Evolutionary conservation across 2,329 filamentous ascomycete species (phyloP), one percentile per base, ranked within the genome.

Genomic region (Pseudogymnoascus sp.): DNA sequence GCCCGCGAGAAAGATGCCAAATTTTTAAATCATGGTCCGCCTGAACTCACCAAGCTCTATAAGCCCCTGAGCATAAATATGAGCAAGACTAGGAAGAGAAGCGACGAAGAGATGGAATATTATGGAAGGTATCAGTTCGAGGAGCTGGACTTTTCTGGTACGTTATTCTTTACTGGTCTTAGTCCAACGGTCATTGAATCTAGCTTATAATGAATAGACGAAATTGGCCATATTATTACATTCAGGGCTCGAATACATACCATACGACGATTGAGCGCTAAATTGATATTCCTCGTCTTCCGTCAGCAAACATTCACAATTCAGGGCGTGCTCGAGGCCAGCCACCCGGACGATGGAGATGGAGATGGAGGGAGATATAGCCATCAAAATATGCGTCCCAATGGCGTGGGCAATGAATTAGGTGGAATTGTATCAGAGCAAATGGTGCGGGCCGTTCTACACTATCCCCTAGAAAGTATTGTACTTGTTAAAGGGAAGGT

Each of bases 371-470:
- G 68, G 65, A 65, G 28, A 63, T 63, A 60, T 65, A 71, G 62
- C 64, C 67, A 38, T 65, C 66, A 83, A 63, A 65, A 66, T 42
- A 14, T 9, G 9, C n/a, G 34, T 12, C 23, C 21, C 6, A 62
- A 62, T 21, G 6, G 2, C 11, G 31, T 16, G 14, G 28, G 28
- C 6, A 38, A 23, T 16, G 28, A 4, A 9, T 34, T 25, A 11
- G 6, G 18, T 16, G 83, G 85, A 5, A 78, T 79, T 59, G 81
- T 89, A 9, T 88, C 88, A 1, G 82, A 86, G 64, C 83, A 89
- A 69, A 93, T 96, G 82, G 81, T 96, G 28, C 88, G 90, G 72
- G 96, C 91, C 89, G 90, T 90, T 2, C 90, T 96, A 75, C 90
- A 91, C 72, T 79, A 96, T 53, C 86, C 88, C 62, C 79, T 87